A percentile compares a stretch with the other conserved stretches of the same genome.
phyloP scores from a whole-genome alignment of 2,329 filamentous ascomycete genomes.

The Taxawa tesnikishii region DNA sequence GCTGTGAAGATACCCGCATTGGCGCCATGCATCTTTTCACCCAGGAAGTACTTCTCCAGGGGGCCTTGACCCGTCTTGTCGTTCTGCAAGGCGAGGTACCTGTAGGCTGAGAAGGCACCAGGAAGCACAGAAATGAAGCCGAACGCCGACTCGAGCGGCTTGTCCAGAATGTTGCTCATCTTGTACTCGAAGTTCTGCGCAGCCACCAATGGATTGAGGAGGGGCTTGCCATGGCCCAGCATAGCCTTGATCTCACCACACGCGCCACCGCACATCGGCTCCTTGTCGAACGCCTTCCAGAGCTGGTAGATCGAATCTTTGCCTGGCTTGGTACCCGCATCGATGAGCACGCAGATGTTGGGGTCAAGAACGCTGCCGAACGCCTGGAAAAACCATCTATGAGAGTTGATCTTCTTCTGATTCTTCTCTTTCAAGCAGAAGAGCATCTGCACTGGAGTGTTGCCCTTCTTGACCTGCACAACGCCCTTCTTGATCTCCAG shows the following conservation, averaged over 20 bases:
- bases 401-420: slow-evolving; percentile 99
- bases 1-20: slow-evolving; percentile 95
- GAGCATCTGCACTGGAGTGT: slow-evolving; percentile 87
- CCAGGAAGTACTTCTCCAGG: slow-evolving; percentile 91
- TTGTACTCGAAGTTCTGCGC: slow-evolving; percentile 99
- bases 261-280: slow-evolving; percentile 93
- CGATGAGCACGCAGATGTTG: slow-evolving; percentile 91
- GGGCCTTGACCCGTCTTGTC: slow-evolving; percentile 91
- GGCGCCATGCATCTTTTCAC: slow-evolving; percentile 87
- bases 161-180: slow-evolving; percentile 98
- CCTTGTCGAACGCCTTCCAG: slow-evolving; percentile 96
- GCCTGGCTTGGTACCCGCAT: slow-evolving; percentile 90
- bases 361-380: slow-evolving; percentile 87
- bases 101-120: slow-evolving; percentile 96
- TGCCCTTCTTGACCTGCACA: slow-evolving; percentile 68
- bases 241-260: slow-evolving; percentile 99
- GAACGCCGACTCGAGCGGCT: slow-evolving; percentile 92
- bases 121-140: slow-evolving; percentile 95
- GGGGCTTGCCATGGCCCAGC: slow-evolving; percentile 75
- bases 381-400: slow-evolving; percentile 97
- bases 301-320: slow-evolving; percentile 93
- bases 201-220: slow-evolving; percentile 86
- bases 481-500: slow-evolving; percentile 83
- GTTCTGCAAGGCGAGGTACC: slow-evolving; percentile 88
- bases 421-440: slow-evolving; percentile 99